Evolutionary conservation across 2,329 filamentous ascomycete species (phyloP).

Genomic region (Colletotrichum sp.): DNA sequence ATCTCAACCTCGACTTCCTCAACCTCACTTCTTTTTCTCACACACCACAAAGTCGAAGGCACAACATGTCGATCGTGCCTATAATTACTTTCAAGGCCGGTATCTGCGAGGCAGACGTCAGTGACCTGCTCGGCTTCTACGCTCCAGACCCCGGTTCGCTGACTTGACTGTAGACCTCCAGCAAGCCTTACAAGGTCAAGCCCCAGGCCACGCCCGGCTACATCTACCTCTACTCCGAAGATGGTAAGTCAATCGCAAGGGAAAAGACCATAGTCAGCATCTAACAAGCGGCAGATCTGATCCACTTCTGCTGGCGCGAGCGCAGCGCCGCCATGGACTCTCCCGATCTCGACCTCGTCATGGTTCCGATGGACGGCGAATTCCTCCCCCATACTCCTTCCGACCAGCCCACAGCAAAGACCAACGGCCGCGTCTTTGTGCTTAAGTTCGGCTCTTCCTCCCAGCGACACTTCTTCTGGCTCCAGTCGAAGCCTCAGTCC

Average conservation of each 20-base stretch:
- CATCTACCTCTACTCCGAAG: constrained; percentile 90
- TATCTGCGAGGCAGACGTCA: constrained; percentile 82
- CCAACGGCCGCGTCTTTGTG: constrained; percentile 89
- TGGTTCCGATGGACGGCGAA: constrained; percentile 88
- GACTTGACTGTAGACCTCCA: constrained; percentile 42
- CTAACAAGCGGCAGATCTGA: constrained; percentile 64
- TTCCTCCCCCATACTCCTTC: constrained; percentile 79
- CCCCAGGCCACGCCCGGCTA: constrained; percentile 79
- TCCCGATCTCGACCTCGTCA: constrained; percentile 87
- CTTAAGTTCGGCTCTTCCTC: constrained; percentile 95
- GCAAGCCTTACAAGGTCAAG: constrained; percentile 73
- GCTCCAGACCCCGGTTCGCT: constrained; percentile 5
- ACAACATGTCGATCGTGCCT: constrained; percentile 78
- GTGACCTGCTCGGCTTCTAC: constrained; percentile 40
- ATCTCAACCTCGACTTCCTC: background rate
- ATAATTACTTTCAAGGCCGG: constrained; percentile 98
- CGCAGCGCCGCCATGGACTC: constrained; percentile 72
- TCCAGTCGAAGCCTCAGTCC: constrained; percentile 87
- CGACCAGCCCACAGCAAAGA: constrained; percentile 62
- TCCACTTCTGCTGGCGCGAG: constrained; percentile 97
- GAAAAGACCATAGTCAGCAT: background rate
- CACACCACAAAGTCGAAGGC: constrained; percentile 3
- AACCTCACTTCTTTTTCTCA: background rate
- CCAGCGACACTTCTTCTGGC: constrained; percentile 92
- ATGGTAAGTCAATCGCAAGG: constrained; percentile 63